These are phyloP conservation scores for Colletotrichum brevisporum DNA, from an alignment of 2,329 filamentous ascomycete species.

Conservation along the genomic window DNA sequence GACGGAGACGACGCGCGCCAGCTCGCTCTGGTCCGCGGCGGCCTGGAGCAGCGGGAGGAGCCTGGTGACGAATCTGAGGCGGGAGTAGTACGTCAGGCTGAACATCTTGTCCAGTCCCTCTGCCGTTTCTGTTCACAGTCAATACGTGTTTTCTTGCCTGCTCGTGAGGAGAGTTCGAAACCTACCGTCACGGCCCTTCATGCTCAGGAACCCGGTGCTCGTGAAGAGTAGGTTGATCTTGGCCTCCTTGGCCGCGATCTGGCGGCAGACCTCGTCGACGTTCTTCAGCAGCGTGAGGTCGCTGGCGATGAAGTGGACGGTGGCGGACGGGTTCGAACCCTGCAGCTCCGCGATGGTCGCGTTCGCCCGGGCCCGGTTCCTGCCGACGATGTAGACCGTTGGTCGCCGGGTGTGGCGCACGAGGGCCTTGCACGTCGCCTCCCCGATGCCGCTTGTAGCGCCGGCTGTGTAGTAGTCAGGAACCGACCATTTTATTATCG, in stretches of 20 bases:
- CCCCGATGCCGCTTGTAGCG: background rate
- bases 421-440: background rate
- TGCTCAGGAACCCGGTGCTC: conserved; percentile 52
- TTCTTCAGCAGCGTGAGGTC: conserved; percentile 65
- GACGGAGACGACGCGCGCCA: conserved; percentile 64
- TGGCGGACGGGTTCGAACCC: background rate
- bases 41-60: conserved; percentile 68
- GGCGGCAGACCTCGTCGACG: conserved; percentile 62
- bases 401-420: background rate
- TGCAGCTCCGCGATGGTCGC: background rate
- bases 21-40: conserved; percentile 36
- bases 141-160: too few relatives aligned
- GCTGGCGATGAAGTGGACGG: conserved; percentile 58
- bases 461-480: background rate
- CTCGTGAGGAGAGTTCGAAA: too few relatives aligned
- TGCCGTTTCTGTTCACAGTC: conserved; percentile 60
- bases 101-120: conserved; percentile 69
- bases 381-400: background rate
- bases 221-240: conserved; percentile 63
- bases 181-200: conserved; percentile 12
- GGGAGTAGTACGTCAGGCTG: conserved; percentile 69
- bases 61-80: conserved; percentile 69
- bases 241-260: conserved; percentile 59
- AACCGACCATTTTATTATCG: background rate
- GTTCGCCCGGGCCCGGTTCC: background rate